These are phyloP conservation scores for Arthrobotrys entomopaga DNA, from an alignment of 2,329 filamentous ascomycete genomes.

Conservation along the genomic window DNA sequence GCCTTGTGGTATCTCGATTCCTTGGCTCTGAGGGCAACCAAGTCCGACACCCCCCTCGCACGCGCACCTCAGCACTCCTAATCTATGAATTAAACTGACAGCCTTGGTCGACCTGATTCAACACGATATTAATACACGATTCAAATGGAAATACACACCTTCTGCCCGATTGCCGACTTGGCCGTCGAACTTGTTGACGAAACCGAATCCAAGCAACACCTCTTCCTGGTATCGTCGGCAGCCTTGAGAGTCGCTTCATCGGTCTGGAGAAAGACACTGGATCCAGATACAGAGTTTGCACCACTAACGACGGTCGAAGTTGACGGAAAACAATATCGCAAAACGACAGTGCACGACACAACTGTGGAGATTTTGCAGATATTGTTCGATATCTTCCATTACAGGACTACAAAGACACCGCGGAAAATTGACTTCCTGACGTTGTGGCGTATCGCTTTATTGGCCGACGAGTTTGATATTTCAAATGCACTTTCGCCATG, in stretches of 20 bases:
- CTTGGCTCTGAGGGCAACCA: too few species aligned
- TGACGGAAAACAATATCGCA: constrained; percentile 11
- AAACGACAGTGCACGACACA: constrained; percentile 6
- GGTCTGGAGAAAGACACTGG: constrained; percentile 24
- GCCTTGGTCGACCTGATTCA: too few species aligned
- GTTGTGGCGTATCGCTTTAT: constrained; percentile 8
- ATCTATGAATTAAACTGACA: background rate
- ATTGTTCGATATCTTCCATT: constrained; percentile 36
- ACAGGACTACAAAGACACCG: background rate
- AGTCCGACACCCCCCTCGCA: background rate
- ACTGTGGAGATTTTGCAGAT: background rate
- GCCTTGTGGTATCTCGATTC: background rate
- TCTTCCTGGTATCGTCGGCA: constrained; percentile 20
- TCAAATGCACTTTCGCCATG: constrained; percentile 21
- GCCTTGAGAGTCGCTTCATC: constrained; percentile 23
- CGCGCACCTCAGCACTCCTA: background rate
- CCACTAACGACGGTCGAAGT: constrained; percentile 7
- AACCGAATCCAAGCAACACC: background rate
- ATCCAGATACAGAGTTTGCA: constrained; percentile 23
- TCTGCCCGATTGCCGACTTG: constrained; percentile 20
- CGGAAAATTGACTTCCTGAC: constrained; percentile 8
- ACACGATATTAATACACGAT: too few species aligned
- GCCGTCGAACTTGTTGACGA: constrained; percentile 9
- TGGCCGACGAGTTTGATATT: constrained; percentile 27
- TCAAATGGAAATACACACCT: constrained; percentile 8